Conservation (phyloP, 331 rosid genomes). For the Quercus tomentella region DNA sequence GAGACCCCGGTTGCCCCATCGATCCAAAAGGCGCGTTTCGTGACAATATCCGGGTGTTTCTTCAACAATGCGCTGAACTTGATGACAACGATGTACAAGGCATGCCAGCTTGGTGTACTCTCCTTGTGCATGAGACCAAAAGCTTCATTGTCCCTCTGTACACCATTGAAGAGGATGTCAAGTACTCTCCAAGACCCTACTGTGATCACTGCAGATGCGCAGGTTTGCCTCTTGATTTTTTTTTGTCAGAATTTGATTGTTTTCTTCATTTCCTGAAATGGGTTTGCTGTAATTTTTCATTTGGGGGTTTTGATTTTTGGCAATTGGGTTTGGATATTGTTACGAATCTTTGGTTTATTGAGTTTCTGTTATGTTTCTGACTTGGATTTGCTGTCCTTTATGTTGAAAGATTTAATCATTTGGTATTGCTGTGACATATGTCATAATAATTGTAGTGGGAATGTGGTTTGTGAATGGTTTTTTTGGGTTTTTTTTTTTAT, state of each 20-base stretch:
- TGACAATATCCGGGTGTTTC: constrained; percentile 64
- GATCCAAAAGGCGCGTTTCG: constrained; percentile 50
- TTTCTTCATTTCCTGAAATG: neutral
- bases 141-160: constrained; percentile 64
- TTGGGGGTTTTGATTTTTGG: neutral
- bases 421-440: neutral
- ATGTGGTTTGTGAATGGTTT: neutral
- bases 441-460: neutral
- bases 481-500: constrained; percentile 14
- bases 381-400: neutral
- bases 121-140: constrained; percentile 54
- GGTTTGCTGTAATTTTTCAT: neutral
- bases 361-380: neutral
- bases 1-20: constrained; percentile 54
- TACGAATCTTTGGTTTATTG: neutral
- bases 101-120: constrained; percentile 71
- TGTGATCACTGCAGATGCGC: constrained; percentile 83
- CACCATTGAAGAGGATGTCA: constrained; percentile 71
- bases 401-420: neutral
- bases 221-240: constrained; percentile 33
- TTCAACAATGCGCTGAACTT: constrained; percentile 59
- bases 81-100: constrained; percentile 55
- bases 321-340: neutral
- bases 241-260: neutral
- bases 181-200: constrained; percentile 49